Evolutionary conservation across 495 filamentous ascomycete species (phyloP).

Genomic region (Xylaria telfairii): DNA sequence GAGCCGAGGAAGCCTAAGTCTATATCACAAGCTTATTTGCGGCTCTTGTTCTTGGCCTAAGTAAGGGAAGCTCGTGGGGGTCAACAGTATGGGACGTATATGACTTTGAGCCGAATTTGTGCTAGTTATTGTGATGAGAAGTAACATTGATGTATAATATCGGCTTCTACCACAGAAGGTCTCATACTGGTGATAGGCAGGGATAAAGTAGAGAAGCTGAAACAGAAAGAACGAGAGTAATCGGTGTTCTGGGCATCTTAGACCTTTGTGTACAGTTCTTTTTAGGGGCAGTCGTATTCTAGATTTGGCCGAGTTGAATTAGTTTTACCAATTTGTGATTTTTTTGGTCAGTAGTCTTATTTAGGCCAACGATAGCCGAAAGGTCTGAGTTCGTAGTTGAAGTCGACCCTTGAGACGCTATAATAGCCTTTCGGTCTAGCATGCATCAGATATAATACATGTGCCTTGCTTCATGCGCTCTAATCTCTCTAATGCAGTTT

Average conservation of each 20-base stretch:
- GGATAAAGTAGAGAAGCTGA: neutral
- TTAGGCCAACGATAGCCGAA: neutral
- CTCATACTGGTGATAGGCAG: neutral
- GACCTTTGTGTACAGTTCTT: neutral
- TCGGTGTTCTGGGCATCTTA: neutral
- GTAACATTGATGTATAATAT: neutral
- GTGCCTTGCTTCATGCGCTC: slow-evolving; percentile 26
- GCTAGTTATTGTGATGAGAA: neutral
- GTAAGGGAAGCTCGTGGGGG: neutral
- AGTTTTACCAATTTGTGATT: neutral
- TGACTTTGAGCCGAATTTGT: neutral
- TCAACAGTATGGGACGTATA: neutral
- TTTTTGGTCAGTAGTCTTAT: neutral
- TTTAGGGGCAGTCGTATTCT: neutral
- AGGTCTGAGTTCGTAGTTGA: neutral
- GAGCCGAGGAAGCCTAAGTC: neutral
- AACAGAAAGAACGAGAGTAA: neutral
- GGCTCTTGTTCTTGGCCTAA: neutral
- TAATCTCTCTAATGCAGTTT: neutral
- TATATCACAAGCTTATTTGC: neutral
- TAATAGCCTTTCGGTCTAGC: neutral
- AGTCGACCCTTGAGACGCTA: neutral
- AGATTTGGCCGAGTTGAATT: neutral
- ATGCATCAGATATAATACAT: slow-evolving; percentile 36
- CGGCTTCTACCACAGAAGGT: neutral